These are phyloP conservation scores for Backusella psychrophila DNA, from an alignment of 192 early-diverging fungal genomes.

Conservation along the genomic window DNA sequence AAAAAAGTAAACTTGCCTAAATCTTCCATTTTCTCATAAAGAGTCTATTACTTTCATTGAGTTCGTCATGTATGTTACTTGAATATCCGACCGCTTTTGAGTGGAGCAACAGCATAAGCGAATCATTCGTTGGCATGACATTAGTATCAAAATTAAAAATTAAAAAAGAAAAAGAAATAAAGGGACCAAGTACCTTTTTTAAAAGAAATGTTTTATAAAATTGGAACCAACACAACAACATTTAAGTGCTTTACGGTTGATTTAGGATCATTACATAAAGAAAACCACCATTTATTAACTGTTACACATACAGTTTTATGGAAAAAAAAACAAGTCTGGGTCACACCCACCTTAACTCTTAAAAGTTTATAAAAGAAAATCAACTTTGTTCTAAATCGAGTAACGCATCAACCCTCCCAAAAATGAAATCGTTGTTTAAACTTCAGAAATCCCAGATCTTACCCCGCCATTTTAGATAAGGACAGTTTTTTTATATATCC, in stretches of 20 bases:
- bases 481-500: background rate
- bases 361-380: background rate
- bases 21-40: too few relatives aligned
- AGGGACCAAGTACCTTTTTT: background rate
- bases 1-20: too few relatives aligned
- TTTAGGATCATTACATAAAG: background rate
- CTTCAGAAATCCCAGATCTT: background rate
- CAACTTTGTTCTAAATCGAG: background rate
- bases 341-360: background rate
- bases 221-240: background rate
- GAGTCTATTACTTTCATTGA: too few relatives aligned
- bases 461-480: slow-evolving; percentile 7
- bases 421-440: background rate
- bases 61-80: too few relatives aligned
- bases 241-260: background rate
- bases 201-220: background rate
- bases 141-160: background rate
- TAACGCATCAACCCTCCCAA: background rate
- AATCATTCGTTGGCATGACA: background rate
- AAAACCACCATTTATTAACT: background rate
- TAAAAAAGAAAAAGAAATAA: background rate
- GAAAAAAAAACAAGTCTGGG: background rate
- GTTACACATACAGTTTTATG: background rate
- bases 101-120: background rate
- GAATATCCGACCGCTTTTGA: background rate